A percentile compares a stretch with the other conserved stretches of the same genome.
These are phyloP conservation scores for Calonectria fujianensis DNA, from an alignment of 2,329 filamentous ascomycete species.

Conservation along the genomic window DNA sequence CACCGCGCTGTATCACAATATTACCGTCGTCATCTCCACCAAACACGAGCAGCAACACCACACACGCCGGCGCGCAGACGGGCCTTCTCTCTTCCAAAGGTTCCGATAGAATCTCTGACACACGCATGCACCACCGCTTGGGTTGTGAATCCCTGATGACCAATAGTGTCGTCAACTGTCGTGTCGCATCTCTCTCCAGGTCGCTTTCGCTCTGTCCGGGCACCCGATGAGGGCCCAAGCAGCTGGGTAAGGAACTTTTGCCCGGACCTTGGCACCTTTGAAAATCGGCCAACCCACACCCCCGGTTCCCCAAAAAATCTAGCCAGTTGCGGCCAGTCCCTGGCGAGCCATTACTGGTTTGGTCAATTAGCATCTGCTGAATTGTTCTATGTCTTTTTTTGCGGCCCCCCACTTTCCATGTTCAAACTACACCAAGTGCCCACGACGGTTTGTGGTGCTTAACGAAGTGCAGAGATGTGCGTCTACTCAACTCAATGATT, in stretches of 20 bases:
- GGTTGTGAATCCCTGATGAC: slow-evolving; percentile 23
- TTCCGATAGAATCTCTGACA: slow-evolving; percentile 26
- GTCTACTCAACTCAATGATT: background rate
- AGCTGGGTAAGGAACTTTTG: slow-evolving; percentile 55
- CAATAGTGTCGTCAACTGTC: slow-evolving; percentile 7
- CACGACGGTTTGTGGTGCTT: background rate
- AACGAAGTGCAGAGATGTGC: background rate
- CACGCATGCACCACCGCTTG: slow-evolving; percentile 25
- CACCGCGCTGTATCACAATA: slow-evolving; percentile 23
- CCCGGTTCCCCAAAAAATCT: slow-evolving; percentile 28
- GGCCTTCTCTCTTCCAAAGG: slow-evolving; percentile 12
- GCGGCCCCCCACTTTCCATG: slow-evolving; percentile 2
- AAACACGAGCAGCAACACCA: slow-evolving; percentile 14
- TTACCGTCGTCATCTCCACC: slow-evolving; percentile 22
- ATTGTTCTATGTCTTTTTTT: slow-evolving; percentile 11
- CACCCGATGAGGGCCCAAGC: slow-evolving; percentile 37
- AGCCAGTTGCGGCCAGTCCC: slow-evolving; percentile 7
- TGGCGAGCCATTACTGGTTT: slow-evolving; percentile 27
- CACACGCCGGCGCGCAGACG: slow-evolving; percentile 4
- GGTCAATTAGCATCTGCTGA: slow-evolving; percentile 10
- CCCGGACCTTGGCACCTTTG: slow-evolving; percentile 55
- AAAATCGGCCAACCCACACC: slow-evolving; percentile 44
- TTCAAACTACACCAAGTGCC: background rate
- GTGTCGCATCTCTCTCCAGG: slow-evolving; percentile 15
- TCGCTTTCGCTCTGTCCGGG: slow-evolving; percentile 24